phyloP scores from a whole-genome alignment of 2,329 filamentous ascomycete species.

The Gremmenia infestans region DNA sequence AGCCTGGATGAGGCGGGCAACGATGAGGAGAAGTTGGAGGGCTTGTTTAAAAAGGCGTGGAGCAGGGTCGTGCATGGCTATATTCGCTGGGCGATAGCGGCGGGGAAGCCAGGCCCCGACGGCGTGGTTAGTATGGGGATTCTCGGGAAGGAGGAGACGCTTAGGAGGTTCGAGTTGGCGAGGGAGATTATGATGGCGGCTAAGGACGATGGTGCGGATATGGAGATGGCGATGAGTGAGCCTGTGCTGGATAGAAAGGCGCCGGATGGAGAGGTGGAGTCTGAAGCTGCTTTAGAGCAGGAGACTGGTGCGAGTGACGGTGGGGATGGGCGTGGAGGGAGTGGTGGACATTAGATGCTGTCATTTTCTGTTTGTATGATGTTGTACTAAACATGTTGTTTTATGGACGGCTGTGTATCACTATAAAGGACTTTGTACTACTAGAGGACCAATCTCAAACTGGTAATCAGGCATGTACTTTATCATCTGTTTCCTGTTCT shows the following conservation, averaged over 20 bases:
- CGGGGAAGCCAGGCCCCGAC: constrained; percentile 47
- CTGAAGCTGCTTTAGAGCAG: too few species aligned
- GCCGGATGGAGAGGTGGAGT: background rate
- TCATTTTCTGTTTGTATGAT: background rate
- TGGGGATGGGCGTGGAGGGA: background rate
- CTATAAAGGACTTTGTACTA: background rate
- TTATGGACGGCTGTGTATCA: background rate
- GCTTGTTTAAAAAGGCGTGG: constrained; percentile 23
- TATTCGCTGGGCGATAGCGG: constrained; percentile 51
- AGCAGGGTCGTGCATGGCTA: constrained; percentile 48
- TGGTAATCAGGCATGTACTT: background rate
- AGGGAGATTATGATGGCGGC: constrained; percentile 8
- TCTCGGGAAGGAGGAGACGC: constrained; percentile 47
- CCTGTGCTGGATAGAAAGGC: background rate
- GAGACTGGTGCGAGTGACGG: background rate
- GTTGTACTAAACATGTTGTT: background rate
- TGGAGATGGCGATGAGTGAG: background rate
- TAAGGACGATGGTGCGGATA: background rate
- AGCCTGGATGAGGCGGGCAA: background rate
- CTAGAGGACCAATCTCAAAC: background rate
- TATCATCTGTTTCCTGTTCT: background rate
- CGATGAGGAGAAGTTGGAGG: background rate
- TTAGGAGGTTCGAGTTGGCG: constrained; percentile 33
- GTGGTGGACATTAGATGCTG: background rate
- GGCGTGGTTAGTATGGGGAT: constrained; percentile 49